phyloP scores from a whole-genome alignment of 805 yeast genomes.

The Spathaspora arborariae region DNA sequence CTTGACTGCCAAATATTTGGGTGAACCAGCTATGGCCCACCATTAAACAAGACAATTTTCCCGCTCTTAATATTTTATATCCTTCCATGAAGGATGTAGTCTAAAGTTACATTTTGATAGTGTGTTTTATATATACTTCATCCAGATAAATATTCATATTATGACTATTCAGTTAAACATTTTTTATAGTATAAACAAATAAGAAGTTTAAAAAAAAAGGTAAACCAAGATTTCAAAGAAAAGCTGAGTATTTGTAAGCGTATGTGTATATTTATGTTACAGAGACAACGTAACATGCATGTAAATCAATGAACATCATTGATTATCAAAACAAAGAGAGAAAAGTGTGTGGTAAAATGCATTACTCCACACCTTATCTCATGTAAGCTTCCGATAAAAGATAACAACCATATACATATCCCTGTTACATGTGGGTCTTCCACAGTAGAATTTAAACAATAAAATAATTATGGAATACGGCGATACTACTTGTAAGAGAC shows the following conservation, averaged over 20 bases:
- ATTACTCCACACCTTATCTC: neutral
- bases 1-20: constrained; percentile 82
- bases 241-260: neutral
- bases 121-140: neutral
- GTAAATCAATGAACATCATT: neutral
- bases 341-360: neutral
- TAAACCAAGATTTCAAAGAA: neutral
- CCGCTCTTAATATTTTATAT: neutral
- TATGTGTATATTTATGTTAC: neutral
- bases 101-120: neutral
- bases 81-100: neutral
- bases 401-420: neutral
- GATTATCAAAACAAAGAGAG: neutral
- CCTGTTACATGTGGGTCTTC: neutral
- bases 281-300: neutral
- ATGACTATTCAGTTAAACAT: neutral
- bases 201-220: neutral
- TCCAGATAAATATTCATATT: neutral
- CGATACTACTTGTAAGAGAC: too few species aligned
- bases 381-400: neutral
- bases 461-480: too few species aligned
- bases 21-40: constrained; percentile 68
- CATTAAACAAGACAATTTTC: constrained; percentile 21
- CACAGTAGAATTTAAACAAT: too few species aligned
- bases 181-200: neutral